phyloP scores from a whole-genome alignment of 768 basidiomycete genomes.

The Nidularia pulvinata region DNA sequence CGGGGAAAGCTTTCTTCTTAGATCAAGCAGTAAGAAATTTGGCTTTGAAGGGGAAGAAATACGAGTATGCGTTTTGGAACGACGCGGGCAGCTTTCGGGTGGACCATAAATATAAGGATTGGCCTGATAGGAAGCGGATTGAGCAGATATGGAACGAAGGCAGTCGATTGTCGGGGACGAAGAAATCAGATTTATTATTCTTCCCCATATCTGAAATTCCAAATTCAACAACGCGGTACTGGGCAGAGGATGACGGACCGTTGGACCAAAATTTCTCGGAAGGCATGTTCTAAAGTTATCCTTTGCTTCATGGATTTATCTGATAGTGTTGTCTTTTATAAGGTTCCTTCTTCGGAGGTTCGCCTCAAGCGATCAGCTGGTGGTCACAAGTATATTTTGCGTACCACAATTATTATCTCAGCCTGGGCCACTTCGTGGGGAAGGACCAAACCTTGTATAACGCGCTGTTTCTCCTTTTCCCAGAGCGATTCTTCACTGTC shows the following conservation, averaged over 20 bases:
- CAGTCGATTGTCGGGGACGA: constrained; percentile 20
- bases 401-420: constrained; percentile 51
- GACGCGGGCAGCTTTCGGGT: constrained; percentile 54
- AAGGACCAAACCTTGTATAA: constrained; percentile 58
- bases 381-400: constrained; percentile 43
- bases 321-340: not conserved
- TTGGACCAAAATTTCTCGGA: constrained; percentile 50
- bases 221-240: constrained; percentile 20
- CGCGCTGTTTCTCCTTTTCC: constrained; percentile 25
- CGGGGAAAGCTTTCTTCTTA: constrained; percentile 51
- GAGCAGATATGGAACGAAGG: constrained; percentile 36
- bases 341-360: constrained; percentile 64
- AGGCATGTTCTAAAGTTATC: constrained; percentile 31
- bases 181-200: constrained; percentile 42
- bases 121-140: constrained; percentile 45
- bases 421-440: constrained; percentile 47
- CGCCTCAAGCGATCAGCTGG: constrained; percentile 41
- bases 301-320: not conserved
- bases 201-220: constrained; percentile 41
- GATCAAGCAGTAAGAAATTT: constrained; percentile 32
- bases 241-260: constrained; percentile 47
- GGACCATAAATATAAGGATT: constrained; percentile 38
- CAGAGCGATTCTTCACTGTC: constrained; percentile 38
- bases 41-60: constrained; percentile 20
- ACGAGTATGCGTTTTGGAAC: constrained; percentile 58